Evolutionary conservation across 2,329 filamentous ascomycete species (phyloP), one percentile per base, ranked within the genome.

Genomic region (Fusarium fujikuroi): DNA sequence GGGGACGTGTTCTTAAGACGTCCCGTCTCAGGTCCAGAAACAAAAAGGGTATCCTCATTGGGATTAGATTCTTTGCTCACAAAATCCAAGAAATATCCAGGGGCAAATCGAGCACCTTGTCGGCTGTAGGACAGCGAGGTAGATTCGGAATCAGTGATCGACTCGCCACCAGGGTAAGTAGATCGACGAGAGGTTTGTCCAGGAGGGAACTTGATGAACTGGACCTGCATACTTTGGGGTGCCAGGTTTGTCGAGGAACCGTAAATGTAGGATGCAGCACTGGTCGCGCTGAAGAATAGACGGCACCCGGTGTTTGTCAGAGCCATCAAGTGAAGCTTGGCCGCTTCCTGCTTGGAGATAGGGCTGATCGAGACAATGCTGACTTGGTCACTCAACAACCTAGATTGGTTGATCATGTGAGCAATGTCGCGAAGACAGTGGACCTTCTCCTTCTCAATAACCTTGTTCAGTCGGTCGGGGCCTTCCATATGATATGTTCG

Each of bases 211-310:
- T 96, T 97, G 82, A 99, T 94, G 79, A 97, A 96, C 76, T 97
- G 93, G n/a, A 98, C 91, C 81, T 98, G 95, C 94, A 99, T 98
- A 82, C 94, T 98, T 76, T 93, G 95, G 2, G 96, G 95, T 1
- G 93, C 91, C 65, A 87, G 81, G 66, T 87, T 91, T 12, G 89
- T 87, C 25, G 89, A 86, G 28, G 88, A 88, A 19, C 87, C 88
- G 36, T 90, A 86, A 80, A 87, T 88, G 83, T 92, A 91, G 0
- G 87, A 92, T 4, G 90, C 89, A 23, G 94, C 92, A 72, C 92
- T 92, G 0, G 95, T 97, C 9, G 95, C 94, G 79, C 95, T 98
- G 60, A 99, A 87, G 80, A 96, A 98, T 9, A 99, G 89, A 28
- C 96, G 91, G 79, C 95, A 97, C 25, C 97, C 96, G 1, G 94